These are phyloP conservation scores for Penicillium sp. DNA, from an alignment of 2,329 filamentous ascomycete genomes.

Conservation along the genomic window DNA sequence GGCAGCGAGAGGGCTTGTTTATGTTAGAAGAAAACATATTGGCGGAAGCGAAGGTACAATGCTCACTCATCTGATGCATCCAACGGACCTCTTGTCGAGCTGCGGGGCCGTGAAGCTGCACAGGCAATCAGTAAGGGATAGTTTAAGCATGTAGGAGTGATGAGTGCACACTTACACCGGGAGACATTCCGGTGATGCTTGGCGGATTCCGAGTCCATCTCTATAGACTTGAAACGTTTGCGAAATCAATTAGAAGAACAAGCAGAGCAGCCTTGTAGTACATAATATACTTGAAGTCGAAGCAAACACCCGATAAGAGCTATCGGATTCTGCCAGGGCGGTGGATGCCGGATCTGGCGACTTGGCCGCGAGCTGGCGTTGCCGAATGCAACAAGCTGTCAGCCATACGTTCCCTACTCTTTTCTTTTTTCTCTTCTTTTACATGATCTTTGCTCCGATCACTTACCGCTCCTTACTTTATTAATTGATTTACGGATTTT, in stretches of 20 bases:
- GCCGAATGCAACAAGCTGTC: conserved; percentile 25
- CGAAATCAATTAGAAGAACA: neutral
- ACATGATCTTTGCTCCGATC: conserved; percentile 6
- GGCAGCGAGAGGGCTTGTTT: conserved; percentile 28
- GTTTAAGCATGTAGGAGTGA: neutral
- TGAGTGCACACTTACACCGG: conserved; percentile 32
- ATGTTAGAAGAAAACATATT: neutral
- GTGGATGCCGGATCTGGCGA: conserved; percentile 30
- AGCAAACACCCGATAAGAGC: conserved; percentile 23
- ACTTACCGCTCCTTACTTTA: conserved; percentile 11
- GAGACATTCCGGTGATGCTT: conserved; percentile 40
- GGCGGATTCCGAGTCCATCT: neutral
- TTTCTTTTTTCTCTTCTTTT: conserved; percentile 13
- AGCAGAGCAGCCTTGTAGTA: neutral
- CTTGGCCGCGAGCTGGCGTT: conserved; percentile 27
- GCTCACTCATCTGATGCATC: conserved; percentile 69
- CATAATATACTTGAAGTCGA: neutral
- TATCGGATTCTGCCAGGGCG: conserved; percentile 32
- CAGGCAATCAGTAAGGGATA: conserved; percentile 15
- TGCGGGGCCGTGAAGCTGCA: conserved; percentile 43
- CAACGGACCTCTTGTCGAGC: conserved; percentile 72
- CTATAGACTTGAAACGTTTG: neutral
- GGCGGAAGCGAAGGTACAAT: neutral
- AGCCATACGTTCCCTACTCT: conserved; percentile 27
- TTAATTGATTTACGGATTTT: conserved; percentile 8